A percentile compares a stretch with the other conserved stretches of the same genome.
phyloP scores from a whole-genome alignment of 805 yeast species.

The Metschnikowia kunwiensis region DNA sequence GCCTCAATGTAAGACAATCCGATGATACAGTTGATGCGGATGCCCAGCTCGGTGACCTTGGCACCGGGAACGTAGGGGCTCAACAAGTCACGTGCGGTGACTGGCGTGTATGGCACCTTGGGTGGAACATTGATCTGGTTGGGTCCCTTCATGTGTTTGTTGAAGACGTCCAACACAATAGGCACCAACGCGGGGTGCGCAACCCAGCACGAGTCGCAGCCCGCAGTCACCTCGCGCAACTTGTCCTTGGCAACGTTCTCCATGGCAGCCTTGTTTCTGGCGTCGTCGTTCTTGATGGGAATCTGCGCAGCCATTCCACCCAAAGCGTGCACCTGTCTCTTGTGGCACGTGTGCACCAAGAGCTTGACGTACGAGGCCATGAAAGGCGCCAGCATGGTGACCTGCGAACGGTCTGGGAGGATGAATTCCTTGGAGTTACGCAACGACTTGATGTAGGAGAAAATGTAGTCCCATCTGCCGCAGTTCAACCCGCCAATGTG shows the following conservation, averaged over 20 bases:
- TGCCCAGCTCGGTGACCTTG: slow-evolving; percentile 66
- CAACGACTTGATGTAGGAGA: slow-evolving; percentile 72
- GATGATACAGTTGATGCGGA: slow-evolving; percentile 66
- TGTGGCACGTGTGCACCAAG: slow-evolving; percentile 70
- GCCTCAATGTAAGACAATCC: slow-evolving; percentile 82
- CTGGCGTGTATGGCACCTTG: slow-evolving; percentile 47
- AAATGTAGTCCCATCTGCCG: slow-evolving; percentile 89
- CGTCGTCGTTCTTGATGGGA: slow-evolving; percentile 70
- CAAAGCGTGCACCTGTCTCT: slow-evolving; percentile 80
- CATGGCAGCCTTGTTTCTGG: slow-evolving; percentile 63
- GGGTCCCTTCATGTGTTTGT: slow-evolving; percentile 77
- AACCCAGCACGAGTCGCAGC: slow-evolving; percentile 89
- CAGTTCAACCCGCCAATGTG: slow-evolving; percentile 82
- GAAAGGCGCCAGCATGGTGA: slow-evolving; percentile 78
- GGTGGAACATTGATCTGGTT: slow-evolving; percentile 65
- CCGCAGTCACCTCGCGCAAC: slow-evolving; percentile 70
- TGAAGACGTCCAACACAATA: slow-evolving; percentile 68
- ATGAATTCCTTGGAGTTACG: slow-evolving; percentile 65
- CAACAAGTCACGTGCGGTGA: slow-evolving; percentile 56
- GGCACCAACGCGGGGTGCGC: slow-evolving; percentile 83
- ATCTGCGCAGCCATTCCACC: slow-evolving; percentile 92
- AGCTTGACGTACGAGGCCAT: slow-evolving; percentile 75
- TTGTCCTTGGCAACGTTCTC: slow-evolving; percentile 72
- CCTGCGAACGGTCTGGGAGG: slow-evolving; percentile 76
- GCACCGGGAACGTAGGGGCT: slow-evolving; percentile 63